Percentiles rank a stretch among this genome's conserved stretches.
phyloP scores from a whole-genome alignment of 768 basidiomycete species.

The Phanerodontia chrysosporium region DNA sequence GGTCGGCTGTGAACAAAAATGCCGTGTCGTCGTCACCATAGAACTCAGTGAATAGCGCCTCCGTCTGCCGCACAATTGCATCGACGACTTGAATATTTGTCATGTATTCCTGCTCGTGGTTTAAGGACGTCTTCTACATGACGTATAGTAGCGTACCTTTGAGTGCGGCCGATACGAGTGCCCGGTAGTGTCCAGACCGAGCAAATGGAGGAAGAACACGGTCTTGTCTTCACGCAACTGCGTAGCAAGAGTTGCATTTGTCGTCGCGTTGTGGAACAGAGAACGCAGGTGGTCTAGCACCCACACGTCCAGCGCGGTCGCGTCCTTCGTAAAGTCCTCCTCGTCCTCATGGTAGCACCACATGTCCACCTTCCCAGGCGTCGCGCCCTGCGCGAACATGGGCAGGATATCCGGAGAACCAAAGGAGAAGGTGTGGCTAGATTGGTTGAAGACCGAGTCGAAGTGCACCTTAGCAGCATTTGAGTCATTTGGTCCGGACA shows the following conservation, averaged over 20 bases:
- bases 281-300: slow-evolving; percentile 63
- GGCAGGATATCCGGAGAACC: slow-evolving; percentile 87
- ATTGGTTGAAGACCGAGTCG: slow-evolving; percentile 86
- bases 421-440: slow-evolving; percentile 72
- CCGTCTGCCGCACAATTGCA: slow-evolving; percentile 61
- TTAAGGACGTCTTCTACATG: not conserved
- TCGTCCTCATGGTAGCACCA: slow-evolving; percentile 76
- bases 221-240: slow-evolving; percentile 56
- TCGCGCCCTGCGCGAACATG: slow-evolving; percentile 79
- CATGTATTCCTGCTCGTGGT: slow-evolving; percentile 68
- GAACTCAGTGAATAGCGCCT: slow-evolving; percentile 56
- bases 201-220: slow-evolving; percentile 79
- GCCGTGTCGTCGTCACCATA: slow-evolving; percentile 67
- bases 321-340: slow-evolving; percentile 89
- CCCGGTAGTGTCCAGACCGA: slow-evolving; percentile 83
- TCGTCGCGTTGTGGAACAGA: slow-evolving; percentile 62
- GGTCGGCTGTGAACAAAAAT: slow-evolving; percentile 83
- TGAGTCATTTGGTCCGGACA: not conserved
- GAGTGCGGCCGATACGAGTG: slow-evolving; percentile 86
- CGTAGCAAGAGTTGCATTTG: slow-evolving; percentile 41
- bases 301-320: slow-evolving; percentile 75
- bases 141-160: slow-evolving; percentile 34
- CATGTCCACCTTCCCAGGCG: slow-evolving; percentile 61
- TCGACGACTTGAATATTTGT: slow-evolving; percentile 79
- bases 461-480: slow-evolving; percentile 52